Conservation (phyloP, 2,329 filamentous ascomycete species). For the Aspergillus quadricinctus region DNA sequence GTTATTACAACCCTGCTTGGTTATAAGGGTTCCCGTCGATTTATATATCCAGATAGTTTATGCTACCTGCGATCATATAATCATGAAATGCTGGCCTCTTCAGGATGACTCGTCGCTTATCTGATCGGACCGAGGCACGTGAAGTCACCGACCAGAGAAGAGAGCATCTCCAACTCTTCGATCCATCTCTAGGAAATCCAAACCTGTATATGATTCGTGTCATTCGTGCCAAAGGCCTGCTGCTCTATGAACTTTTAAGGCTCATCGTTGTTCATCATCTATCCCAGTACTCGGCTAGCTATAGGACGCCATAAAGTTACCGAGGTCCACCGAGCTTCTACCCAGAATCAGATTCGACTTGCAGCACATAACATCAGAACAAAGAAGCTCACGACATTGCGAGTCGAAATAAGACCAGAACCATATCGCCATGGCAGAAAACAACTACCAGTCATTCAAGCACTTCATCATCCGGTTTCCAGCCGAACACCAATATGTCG, state of each 20-base stretch:
- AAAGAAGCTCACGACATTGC: neutral
- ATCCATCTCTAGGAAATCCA: neutral
- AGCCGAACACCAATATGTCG: constrained; percentile 57
- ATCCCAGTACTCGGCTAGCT: neutral
- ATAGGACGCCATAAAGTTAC: neutral
- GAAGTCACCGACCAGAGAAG: constrained; percentile 2
- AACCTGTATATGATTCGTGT: neutral
- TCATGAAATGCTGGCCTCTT: neutral
- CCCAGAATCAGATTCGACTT: too few species aligned
- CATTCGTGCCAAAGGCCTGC: neutral
- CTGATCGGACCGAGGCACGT: constrained; percentile 14
- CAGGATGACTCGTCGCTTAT: neutral
- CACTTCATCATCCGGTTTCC: constrained; percentile 74
- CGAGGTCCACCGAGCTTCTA: neutral
- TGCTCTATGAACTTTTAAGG: neutral
- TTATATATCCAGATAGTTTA: neutral
- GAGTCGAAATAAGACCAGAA: neutral
- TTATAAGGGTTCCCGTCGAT: neutral
- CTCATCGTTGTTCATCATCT: neutral
- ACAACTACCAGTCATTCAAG: constrained; percentile 30
- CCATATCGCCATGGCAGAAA: constrained; percentile 16
- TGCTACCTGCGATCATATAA: neutral
- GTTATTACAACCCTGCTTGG: neutral
- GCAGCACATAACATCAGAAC: neutral
- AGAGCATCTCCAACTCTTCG: neutral